These are phyloP conservation scores for Suillus bovinus DNA, from an alignment of 768 basidiomycete species.

Conservation along the genomic window DNA sequence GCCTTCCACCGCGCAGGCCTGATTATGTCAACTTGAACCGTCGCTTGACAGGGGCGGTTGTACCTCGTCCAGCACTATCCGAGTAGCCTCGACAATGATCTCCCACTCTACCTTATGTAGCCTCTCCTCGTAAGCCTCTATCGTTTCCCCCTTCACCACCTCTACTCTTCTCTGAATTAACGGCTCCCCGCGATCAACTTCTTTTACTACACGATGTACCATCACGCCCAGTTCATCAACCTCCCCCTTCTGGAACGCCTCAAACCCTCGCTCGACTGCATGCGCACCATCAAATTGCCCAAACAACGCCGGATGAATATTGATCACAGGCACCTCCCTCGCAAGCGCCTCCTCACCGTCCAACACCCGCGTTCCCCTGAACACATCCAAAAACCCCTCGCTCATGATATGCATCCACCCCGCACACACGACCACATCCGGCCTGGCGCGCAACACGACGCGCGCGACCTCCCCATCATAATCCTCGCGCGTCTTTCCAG, in stretches of 20 bases:
- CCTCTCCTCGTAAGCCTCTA: conserved; percentile 71
- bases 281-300: conserved; percentile 96
- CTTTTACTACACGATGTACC: conserved; percentile 91
- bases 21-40: neutral
- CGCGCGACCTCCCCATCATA: conserved; percentile 84
- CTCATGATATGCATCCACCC: conserved; percentile 99
- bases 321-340: conserved; percentile 79
- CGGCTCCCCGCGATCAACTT: conserved; percentile 92
- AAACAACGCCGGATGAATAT: conserved; percentile 94
- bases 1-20: neutral
- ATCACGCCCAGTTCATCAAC: conserved; percentile 80
- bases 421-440: conserved; percentile 91
- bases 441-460: conserved; percentile 58
- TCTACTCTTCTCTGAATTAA: conserved; percentile 78
- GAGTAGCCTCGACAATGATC: conserved; percentile 86
- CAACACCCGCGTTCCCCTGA: conserved; percentile 44
- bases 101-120: conserved; percentile 87
- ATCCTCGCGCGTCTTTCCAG: conserved; percentile 73
- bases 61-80: conserved; percentile 61
- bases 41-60: conserved; percentile 28
- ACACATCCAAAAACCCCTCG: conserved; percentile 72
- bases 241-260: conserved; percentile 84
- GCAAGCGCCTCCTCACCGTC: conserved; percentile 33
- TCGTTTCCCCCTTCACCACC: conserved; percentile 67
- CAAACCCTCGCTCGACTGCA: conserved; percentile 86